Evolutionary conservation across 2,329 filamentous ascomycete genomes (phyloP), one percentile per base, ranked within the genome.

Genomic region (Aspergillus fumigatiaffinis): DNA sequence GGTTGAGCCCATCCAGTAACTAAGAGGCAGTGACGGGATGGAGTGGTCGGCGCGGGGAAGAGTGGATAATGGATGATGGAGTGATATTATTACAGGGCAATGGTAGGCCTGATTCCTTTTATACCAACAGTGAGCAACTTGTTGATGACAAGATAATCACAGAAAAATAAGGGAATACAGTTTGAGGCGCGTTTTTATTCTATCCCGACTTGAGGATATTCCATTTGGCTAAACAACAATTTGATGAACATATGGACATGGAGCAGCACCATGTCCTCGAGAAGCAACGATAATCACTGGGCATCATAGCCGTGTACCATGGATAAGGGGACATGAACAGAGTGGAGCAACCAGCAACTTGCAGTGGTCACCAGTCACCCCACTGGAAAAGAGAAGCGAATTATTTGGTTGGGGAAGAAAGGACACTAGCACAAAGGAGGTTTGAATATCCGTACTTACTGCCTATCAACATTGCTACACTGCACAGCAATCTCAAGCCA

Each of bases 231-330:
- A 17, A 38, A 38, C 14, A 38, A 35, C 6, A 35, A 17, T 35
- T 14, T 17, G 32, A 17, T 32, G 12, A 35, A 14, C 12, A 17
- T 38, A 6, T 17, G 14, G 6, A 17, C 5, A 7, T 35, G 17
- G 32, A 35, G 14, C 32, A 14, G 32, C 32, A 17, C 8, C 41
- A 21, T 23, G 42, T 46, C 21, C 42, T 14, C 20, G 1, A 21
- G 42, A 46, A 46, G 20, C 42, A 20, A 46, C 10, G 3, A 8
- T 44, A 44, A 21, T n/a, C 57, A 32, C 35, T 38, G 35, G 54
- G 60, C 53, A 61, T 60, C 51, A 51, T 55, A n/a, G n/a, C 55
- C 55, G 51, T 32, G 51, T 52, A 51, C 53, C 60, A 60, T 57
- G 56, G 59, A 54, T 50, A 42, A 55, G 58, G 54, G 57, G 52